phyloP scores from a whole-genome alignment of 2,329 filamentous ascomycete species.

The Fonsecaea nubica region DNA sequence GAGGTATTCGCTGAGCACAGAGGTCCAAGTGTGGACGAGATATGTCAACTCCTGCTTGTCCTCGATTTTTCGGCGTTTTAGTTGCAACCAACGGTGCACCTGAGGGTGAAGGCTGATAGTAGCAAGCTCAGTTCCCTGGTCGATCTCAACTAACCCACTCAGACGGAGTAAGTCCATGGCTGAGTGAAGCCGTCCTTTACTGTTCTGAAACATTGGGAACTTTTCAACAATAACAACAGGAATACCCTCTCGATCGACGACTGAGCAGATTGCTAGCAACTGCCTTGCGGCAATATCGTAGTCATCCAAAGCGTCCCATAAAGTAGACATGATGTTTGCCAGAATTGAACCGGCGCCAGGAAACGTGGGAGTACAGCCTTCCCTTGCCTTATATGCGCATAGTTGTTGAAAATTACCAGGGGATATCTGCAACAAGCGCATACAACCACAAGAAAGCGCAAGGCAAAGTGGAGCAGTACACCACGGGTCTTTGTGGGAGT shows the following conservation, averaged over 20 bases:
- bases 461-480: constrained; percentile 14
- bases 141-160: constrained; percentile 19
- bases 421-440: constrained; percentile 14
- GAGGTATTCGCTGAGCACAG: constrained; percentile 17
- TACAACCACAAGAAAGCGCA: constrained; percentile 13
- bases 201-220: constrained; percentile 18
- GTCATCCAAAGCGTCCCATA: constrained; percentile 27
- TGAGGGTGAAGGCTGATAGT: constrained; percentile 20
- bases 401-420: constrained; percentile 7
- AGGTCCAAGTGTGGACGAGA: constrained; percentile 16
- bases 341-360: constrained; percentile 43
- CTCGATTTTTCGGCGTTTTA: constrained; percentile 14
- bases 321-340: constrained; percentile 72
- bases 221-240: constrained; percentile 20
- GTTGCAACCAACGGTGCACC: constrained; percentile 21
- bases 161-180: constrained; percentile 13
- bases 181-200: constrained; percentile 1
- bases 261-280: constrained; percentile 15
- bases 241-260: constrained; percentile 17
- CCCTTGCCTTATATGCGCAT: not conserved
- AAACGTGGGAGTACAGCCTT: constrained; percentile 30
- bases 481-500: not conserved
- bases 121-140: not conserved
- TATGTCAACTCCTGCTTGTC: constrained; percentile 13
- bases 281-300: constrained; percentile 11